Conservation (phyloP, 768 basidiomycete genomes). For the Phylloporus arenicola region DNA sequence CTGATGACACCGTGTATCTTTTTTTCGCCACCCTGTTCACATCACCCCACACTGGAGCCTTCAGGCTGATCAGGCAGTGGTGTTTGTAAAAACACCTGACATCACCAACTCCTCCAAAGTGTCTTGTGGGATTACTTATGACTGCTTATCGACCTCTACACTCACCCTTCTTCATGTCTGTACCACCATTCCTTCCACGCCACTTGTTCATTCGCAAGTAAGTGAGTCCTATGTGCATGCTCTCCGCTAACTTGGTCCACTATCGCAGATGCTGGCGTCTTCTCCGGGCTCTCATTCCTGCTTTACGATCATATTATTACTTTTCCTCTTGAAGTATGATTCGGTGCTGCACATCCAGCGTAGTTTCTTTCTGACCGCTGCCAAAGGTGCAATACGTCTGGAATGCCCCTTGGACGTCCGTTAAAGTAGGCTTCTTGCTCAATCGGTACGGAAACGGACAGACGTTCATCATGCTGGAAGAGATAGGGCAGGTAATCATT, state of each 20-base stretch:
- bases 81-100: not conserved
- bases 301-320: slow-evolving; percentile 14
- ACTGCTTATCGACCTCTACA: not conserved
- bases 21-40: not conserved
- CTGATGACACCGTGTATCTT: not conserved
- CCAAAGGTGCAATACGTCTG: slow-evolving; percentile 1
- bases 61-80: not conserved
- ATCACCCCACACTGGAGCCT: not conserved
- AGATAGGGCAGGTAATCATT: slow-evolving; percentile 2
- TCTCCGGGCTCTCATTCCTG: slow-evolving; percentile 4
- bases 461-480: slow-evolving; percentile 8
- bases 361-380: not conserved
- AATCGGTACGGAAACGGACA: slow-evolving; percentile 12
- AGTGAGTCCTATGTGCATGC: not conserved
- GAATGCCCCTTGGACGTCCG: slow-evolving; percentile 3
- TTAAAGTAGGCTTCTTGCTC: slow-evolving; percentile 7
- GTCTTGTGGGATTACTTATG: not conserved
- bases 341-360: not conserved
- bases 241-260: not conserved
- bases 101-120: not conserved
- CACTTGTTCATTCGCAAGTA: not conserved
- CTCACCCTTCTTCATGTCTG: not conserved
- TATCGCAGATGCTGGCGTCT: not conserved
- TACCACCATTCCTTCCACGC: not conserved
- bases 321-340: slow-evolving; percentile 7